These are phyloP conservation scores for Tephrocybe sp. DNA, from an alignment of 768 basidiomycete genomes.

Conservation along the genomic window DNA sequence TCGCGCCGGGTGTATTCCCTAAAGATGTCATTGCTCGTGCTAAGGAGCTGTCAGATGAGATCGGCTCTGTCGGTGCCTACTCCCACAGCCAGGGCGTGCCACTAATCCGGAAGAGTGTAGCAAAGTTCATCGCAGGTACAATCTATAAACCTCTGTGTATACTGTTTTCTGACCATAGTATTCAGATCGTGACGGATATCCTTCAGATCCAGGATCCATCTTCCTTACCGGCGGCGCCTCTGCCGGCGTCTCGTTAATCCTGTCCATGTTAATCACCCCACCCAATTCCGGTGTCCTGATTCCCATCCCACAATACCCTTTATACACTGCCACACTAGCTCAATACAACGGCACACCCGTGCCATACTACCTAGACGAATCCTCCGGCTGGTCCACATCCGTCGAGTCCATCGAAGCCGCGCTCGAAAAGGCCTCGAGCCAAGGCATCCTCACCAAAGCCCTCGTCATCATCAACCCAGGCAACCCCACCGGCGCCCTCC, in stretches of 20 bases:
- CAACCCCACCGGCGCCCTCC: slow-evolving; percentile 91
- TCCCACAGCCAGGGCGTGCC: slow-evolving; percentile 94
- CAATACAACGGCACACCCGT: slow-evolving; percentile 78
- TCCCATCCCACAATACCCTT: slow-evolving; percentile 97
- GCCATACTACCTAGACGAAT: slow-evolving; percentile 89
- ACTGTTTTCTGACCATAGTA: slow-evolving; percentile 6
- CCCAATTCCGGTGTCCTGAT: slow-evolving; percentile 81
- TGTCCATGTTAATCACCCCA: slow-evolving; percentile 74
- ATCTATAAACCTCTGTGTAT: slow-evolving; percentile 3
- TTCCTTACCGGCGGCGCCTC: slow-evolving; percentile 97
- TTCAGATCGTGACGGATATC: slow-evolving; percentile 86
- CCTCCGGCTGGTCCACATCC: slow-evolving; percentile 81
- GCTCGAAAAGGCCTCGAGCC: slow-evolving; percentile 60
- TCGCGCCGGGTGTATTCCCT: slow-evolving; percentile 81
- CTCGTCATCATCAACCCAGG: slow-evolving; percentile 99
- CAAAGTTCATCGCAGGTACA: slow-evolving; percentile 85
- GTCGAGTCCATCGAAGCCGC: slow-evolving; percentile 63
- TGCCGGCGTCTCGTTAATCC: slow-evolving; percentile 85
- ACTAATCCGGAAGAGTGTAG: slow-evolving; percentile 83
- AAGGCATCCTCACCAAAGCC: slow-evolving; percentile 70
- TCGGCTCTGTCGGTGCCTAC: slow-evolving; percentile 94
- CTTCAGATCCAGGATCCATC: slow-evolving; percentile 80
- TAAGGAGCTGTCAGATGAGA: slow-evolving; percentile 74
- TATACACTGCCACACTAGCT: slow-evolving; percentile 95
- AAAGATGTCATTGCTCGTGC: slow-evolving; percentile 84